phyloP scores from a whole-genome alignment of 1,139 yeast species.

The Kodamaea anthophila region DNA sequence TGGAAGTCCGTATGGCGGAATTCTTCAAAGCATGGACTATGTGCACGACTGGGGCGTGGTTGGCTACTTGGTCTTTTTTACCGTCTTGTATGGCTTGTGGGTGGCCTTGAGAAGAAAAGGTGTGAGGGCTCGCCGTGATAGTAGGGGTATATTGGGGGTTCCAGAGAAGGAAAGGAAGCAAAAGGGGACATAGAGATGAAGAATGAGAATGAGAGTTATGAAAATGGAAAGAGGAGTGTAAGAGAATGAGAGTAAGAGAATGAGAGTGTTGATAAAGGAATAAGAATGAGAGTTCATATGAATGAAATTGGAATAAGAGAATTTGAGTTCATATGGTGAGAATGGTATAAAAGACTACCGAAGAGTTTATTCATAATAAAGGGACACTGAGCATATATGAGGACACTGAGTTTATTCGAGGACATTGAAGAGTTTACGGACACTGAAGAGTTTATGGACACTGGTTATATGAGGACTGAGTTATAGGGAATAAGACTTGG shows the following conservation, averaged over 20 bases:
- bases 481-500: too few species aligned
- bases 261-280: background rate
- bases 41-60: slow-evolving; percentile 40
- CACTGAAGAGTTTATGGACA: too few species aligned
- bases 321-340: too few species aligned
- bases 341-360: too few species aligned
- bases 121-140: too few species aligned
- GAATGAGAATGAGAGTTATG: background rate
- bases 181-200: background rate
- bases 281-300: background rate
- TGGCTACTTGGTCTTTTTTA: slow-evolving; percentile 33
- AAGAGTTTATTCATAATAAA: too few species aligned
- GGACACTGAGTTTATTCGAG: too few species aligned
- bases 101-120: slow-evolving; percentile 5
- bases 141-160: slow-evolving; percentile 15
- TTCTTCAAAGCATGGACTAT: slow-evolving; percentile 35
- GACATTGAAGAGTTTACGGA: too few species aligned
- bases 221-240: background rate
- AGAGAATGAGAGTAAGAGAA: background rate
- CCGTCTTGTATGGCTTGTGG: slow-evolving; percentile 4
- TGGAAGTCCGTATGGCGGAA: slow-evolving; percentile 39
- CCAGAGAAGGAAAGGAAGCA: slow-evolving; percentile 13
- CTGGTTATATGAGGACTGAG: too few species aligned
- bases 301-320: too few species aligned
- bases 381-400: too few species aligned